Base-by-base conservation (phyloP, 2,329 filamentous ascomycete genomes). In the Penicillium concentricum region DNA sequence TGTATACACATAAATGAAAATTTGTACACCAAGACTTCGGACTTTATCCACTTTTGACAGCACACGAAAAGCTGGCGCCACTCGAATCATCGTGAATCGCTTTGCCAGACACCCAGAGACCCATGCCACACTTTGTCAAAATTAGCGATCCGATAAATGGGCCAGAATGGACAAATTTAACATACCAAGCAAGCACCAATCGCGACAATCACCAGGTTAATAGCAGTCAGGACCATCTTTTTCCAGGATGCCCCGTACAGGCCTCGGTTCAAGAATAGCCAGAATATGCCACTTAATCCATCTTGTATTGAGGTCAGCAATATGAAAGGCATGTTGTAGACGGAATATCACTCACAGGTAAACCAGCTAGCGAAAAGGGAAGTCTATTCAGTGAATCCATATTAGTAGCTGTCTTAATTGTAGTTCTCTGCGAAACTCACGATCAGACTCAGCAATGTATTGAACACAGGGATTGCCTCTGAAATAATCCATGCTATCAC, bases 391-490 rank as follows among this genome's bases (percentile, higher is more conserved):
- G 70, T 9, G 68, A 75, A 57, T 16, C 41, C 5, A 51, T 49
- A 35, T 53, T 18, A 51, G 37, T 42, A n/a, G 4, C 7, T 52
- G 20, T 44, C 9, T 18, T 1, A 10, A 35, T 15, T 20, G 10
- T 15, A 18, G 3, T 10, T 13, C 8, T 20, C 4, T 0, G 9
- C 16, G 5, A 51, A 12, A 56, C 58, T 42, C 65, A 69, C 59
- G 61, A 89, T 82, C 30, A 90, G 73, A 4, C 82, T 83, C 16
- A 90, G 74, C 8, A 90, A 74, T 42, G 84, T 78, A 63, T 84
- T 84, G 75, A 90, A 91, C 43, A 85, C 82, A 1, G 88, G 88
- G 3, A 90, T 85, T 0, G 84, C 83, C 69, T 87, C 83, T 5
- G 87, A 85, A 56, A 91, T 85, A 49, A 90, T 67, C 78, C 84